Evolutionary conservation across 192 early-diverging fungal species (phyloP).

Genomic region (Phycomyces nitens): DNA sequence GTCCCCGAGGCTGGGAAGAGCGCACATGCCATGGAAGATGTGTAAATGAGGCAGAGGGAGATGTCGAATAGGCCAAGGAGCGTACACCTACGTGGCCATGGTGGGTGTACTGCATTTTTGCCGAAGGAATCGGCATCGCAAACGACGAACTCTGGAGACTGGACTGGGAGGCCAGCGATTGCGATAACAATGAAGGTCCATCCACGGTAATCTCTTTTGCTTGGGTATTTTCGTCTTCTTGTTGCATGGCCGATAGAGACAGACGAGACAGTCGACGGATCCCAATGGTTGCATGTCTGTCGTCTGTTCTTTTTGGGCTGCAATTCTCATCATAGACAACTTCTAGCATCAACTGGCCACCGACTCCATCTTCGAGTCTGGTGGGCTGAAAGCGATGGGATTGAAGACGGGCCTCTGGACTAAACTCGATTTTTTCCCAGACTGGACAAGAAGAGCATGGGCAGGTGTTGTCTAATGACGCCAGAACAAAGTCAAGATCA

Average conservation of each 20-base stretch:
- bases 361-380: no score
- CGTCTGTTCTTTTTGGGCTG: background rate
- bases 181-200: no score
- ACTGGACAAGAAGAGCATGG: conserved; percentile 18
- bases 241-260: conserved; percentile 27
- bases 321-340: no score
- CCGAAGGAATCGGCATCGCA: conserved; percentile 18
- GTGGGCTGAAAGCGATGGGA: conserved; percentile 2
- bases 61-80: conserved; percentile 20
- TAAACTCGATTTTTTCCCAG: conserved; percentile 5
- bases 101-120: conserved; percentile 34
- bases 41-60: conserved; percentile 6
- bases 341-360: no score
- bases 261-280: conserved; percentile 24
- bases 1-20: conserved; percentile 16
- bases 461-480: conserved; percentile 33
- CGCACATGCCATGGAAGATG: conserved; percentile 6
- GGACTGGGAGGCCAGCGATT: no score
- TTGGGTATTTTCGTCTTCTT: conserved; percentile 8
- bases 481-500: conserved; percentile 30
- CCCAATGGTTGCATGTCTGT: background rate
- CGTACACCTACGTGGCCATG: conserved; percentile 11
- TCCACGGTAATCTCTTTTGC: background rate
- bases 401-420: background rate
- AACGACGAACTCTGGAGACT: background rate